Percentiles rank a stretch among this genome's conserved stretches.
Evolutionary conservation across 768 basidiomycete species (phyloP).

Genomic region (Amanita rubescens): DNA sequence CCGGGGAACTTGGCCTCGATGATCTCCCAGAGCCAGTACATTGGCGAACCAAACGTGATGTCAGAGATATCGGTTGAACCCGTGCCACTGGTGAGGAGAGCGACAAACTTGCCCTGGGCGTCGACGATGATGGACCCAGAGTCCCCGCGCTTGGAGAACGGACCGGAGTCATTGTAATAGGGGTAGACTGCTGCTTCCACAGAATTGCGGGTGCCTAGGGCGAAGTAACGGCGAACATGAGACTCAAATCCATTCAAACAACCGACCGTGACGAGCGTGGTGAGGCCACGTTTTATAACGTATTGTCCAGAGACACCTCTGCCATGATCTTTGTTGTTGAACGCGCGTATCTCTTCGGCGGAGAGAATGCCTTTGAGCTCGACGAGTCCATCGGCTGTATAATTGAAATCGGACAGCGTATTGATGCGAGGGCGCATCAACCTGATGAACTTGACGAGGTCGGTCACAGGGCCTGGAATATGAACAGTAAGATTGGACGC

Average conservation of each 20-base stretch:
- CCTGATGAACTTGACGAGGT: conserved; percentile 14
- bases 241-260: conserved; percentile 25
- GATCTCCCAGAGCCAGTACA: conserved; percentile 24
- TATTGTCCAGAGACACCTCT: conserved; percentile 19
- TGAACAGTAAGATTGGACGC: conserved; percentile 16
- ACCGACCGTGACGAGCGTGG: conserved; percentile 30
- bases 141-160: conserved; percentile 28
- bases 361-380: conserved; percentile 22
- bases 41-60: conserved; percentile 25
- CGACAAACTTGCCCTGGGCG: conserved; percentile 23
- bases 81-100: conserved; percentile 15
- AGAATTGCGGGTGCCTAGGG: conserved; percentile 12
- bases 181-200: conserved; percentile 22
- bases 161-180: conserved; percentile 18
- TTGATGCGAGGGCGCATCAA: conserved; percentile 14
- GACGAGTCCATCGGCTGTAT: conserved; percentile 26
- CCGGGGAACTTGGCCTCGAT: conserved; percentile 18
- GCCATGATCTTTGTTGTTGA: conserved; percentile 14
- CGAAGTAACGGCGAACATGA: conserved; percentile 22
- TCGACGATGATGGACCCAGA: conserved; percentile 29
- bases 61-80: conserved; percentile 18
- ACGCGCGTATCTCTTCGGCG: conserved; percentile 22
- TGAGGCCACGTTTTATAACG: conserved; percentile 30
- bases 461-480: conserved; percentile 19
- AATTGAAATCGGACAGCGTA: conserved; percentile 18